Evolutionary conservation across 164 flowering plant species (phyloP), one percentile per base, ranked within the genome.

Genomic region (Magnolia officinalis): DNA sequence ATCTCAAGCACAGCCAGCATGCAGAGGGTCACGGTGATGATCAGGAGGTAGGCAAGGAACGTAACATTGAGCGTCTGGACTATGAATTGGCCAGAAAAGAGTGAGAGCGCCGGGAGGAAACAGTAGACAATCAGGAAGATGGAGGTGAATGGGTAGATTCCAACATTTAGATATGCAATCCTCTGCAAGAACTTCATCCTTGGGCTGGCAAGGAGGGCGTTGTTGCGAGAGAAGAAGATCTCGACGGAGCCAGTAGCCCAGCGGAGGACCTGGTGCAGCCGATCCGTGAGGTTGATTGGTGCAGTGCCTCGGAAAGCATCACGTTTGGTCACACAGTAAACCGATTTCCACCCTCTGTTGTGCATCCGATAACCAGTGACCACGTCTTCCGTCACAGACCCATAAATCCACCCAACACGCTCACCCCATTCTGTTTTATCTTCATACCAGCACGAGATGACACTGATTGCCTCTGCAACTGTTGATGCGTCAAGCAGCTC

Each of bases 211-310:
- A 92, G 82, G 1, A 92, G 13, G 0, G 97, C 93, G 64, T 92
- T 92, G 87, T 90, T 92, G 69, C 86, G 82, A 0, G 97, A 92
- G 87, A 90, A 92, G 83, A 92, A 92, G 29, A 92, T 92, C 74
- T 90, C 97, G 2, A 92, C 94, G 0, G 97, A 92, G 19, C 97
- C 97, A 1, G 94, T 92, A 1, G 97, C 97, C 97, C 93, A 92
- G 1, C 94, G 81, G 1, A 92, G 88, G 24, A 92, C 97, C 77
- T 92, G 94, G 81, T 90, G 96, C 55, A 92, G 92, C 0, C 94
- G 81, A 63, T 92, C 92, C 0, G 96, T 92, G 20, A 92, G 92
- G 74, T 92, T 92, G 72, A 90, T 92, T 0, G 97, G 97, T 20
- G 93, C 97, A 7, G 97, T 84, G 0, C 97, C 97, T 6, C 91